These are phyloP conservation scores for Trichothecium roseum DNA, from an alignment of 2,329 filamentous ascomycete genomes.

Conservation along the genomic window DNA sequence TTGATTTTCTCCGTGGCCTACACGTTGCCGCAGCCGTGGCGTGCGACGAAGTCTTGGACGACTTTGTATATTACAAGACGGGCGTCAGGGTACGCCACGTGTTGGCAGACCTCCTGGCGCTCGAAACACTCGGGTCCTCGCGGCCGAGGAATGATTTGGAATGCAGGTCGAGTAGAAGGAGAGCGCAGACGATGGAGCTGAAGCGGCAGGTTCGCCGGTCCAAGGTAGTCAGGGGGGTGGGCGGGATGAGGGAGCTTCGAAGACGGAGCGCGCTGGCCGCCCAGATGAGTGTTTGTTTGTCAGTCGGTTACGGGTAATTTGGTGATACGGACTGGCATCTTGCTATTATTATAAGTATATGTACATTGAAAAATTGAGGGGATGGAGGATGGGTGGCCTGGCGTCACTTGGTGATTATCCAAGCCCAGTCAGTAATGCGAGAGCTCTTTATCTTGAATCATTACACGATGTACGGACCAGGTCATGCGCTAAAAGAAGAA, in stretches of 20 bases:
- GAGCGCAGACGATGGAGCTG: slow-evolving; percentile 20
- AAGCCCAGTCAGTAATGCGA: no score
- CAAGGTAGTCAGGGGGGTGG: slow-evolving; percentile 11
- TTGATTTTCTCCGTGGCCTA: slow-evolving; percentile 43
- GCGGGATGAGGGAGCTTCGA: not conserved
- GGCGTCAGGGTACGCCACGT: slow-evolving; percentile 44
- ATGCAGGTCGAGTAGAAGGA: slow-evolving; percentile 16
- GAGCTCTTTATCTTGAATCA: no score
- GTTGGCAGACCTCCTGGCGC: slow-evolving; percentile 40
- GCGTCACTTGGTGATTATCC: no score
- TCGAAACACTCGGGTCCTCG: slow-evolving; percentile 33
- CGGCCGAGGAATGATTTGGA: slow-evolving; percentile 12
- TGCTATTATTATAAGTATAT: no score
- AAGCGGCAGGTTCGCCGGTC: slow-evolving; percentile 25
- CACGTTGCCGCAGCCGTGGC: slow-evolving; percentile 46
- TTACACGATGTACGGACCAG: no score
- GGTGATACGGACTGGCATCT: no score
- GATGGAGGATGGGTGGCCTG: no score
- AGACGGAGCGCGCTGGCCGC: not conserved
- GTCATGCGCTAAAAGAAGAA: no score
- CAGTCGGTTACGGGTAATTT: no score
- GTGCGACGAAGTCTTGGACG: slow-evolving; percentile 43
- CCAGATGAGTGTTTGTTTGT: slow-evolving; percentile 3
- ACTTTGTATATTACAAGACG: slow-evolving; percentile 38
- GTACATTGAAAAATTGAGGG: no score